Evolutionary conservation across 331 rosid genomes (phyloP), one percentile per base, ranked within the genome.

Genomic region (Malus hybrid): DNA sequence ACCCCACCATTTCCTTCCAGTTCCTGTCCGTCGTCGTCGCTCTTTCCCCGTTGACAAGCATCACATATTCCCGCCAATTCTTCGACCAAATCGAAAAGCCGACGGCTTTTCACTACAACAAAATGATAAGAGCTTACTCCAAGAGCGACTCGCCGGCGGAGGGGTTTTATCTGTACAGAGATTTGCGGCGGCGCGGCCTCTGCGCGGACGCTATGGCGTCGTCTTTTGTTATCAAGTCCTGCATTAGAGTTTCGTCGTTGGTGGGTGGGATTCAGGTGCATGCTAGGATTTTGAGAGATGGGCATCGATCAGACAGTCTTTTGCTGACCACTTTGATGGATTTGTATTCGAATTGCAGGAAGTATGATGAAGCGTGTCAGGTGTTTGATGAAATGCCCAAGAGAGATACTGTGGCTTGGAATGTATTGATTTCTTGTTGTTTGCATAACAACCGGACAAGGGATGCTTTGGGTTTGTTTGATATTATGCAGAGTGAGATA

Each of bases 391-490:
- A 91, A 66, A 88, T 88, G 71, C 79, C 86, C 73, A 84, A 39
- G 0, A 91, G 82, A 77, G 97, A 91, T 66, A 83, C 88, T 10
- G 87, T 94, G 58, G 84, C 95, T 79, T 91, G 98, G 98, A 93
- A 93, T 67, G 96, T 93, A 32, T 73, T 93, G 87, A 85, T 89
- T 72, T 91, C 98, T 63, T 89, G 94, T 73, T 86, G 75, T 63
- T 22, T 88, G 42, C 85, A 88, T 8, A 91, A 89, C 82, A 86
- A 82, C 34, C 87, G 91, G 69, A 85, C 82, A 14, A 84, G 88
- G 61, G 96, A 91, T 73, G 96, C 94, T 48, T 71, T 93, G 81
- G 74, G 83, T 36, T 69, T 93, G 79, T 91, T 89, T 79, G 93
- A 91, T 63, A 81, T 81, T 32, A 93, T 93, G 97, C 96, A 74